Evolutionary conservation across 352 stramenopile species (phyloP), one percentile per base, ranked within the genome.

Genomic region (Hyaloperonospora arabidopsidis): DNA sequence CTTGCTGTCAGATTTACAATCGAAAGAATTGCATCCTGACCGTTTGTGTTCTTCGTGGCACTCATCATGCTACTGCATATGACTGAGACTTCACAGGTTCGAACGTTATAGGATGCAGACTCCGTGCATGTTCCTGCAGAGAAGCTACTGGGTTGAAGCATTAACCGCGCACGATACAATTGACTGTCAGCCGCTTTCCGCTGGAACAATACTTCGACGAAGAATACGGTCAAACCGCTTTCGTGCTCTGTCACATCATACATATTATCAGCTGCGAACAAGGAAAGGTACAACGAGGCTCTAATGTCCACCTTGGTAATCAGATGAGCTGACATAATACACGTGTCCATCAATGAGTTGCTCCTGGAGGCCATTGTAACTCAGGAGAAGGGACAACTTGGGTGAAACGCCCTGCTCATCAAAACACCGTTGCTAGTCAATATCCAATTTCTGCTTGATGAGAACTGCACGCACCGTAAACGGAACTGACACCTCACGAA

Each of bases 161-260:
- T 83, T 17, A 90, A 45, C 12, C 74, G 74, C 29, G 78, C 77
- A 43, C 72, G 66, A 19, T 82, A 67, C 17, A 87, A 52, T 39
- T 76, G 70, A 22, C 60, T 78, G 43, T 82, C 70, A 22, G n/a
- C 18, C 6, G 49, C 52, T 39, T 62, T 67, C 12, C 59, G 62
- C 62, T 86, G 80, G 57, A 76, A 86, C 4, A 88, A 39, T 23
- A 88, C 29, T 48, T 90, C 80, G n/a, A 88, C 17, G 44, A 67
- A 63, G 46, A 88, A 88, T 23, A 51, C 66, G 23, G 54, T 45
- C n/a, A 52, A 67, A 2, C 64, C 74, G 38, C 63, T 77, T 46
- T 75, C 74, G 57, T 70, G 73, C 61, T 86, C 80, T 90, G 25
- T n/a, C 22, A 62, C 29, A 49, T 34, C 11, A 43, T 18, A 54